phyloP scores from a whole-genome alignment of 2,329 filamentous ascomycete species.

The Ilyonectria mors-panacis region DNA sequence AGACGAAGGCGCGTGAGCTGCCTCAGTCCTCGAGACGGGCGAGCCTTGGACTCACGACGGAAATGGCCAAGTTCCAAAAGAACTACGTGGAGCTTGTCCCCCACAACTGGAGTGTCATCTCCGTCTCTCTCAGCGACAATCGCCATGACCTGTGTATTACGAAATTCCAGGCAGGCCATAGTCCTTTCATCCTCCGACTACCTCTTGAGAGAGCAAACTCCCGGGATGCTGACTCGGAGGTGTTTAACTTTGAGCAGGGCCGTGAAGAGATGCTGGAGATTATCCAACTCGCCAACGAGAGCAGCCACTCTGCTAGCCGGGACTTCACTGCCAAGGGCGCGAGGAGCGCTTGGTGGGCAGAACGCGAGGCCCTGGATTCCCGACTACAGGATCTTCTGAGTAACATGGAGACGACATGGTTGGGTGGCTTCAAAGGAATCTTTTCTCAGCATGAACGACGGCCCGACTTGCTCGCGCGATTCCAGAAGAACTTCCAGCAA shows the following conservation, averaged over 20 bases:
- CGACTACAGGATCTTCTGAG: constrained; percentile 83
- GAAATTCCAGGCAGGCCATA: constrained; percentile 81
- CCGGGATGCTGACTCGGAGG: constrained; percentile 81
- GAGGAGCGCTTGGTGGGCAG: constrained; percentile 90
- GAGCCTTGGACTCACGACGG: constrained; percentile 64
- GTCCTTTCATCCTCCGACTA: constrained; percentile 88
- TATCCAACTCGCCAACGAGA: constrained; percentile 85
- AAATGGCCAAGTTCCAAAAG: constrained; percentile 78
- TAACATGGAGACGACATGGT: constrained; percentile 93
- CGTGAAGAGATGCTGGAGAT: constrained; percentile 86
- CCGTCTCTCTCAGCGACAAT: constrained; percentile 85
- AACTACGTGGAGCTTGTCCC: constrained; percentile 92
- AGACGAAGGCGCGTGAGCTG: constrained; percentile 17
- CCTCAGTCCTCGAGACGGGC: constrained; percentile 51
- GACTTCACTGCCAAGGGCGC: constrained; percentile 82
- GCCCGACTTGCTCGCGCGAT: constrained; percentile 77
- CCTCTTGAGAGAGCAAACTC: constrained; percentile 87
- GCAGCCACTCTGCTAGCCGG: constrained; percentile 77
- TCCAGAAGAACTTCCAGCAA: constrained; percentile 82
- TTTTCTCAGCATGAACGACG: constrained; percentile 82
- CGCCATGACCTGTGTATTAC: constrained; percentile 89
- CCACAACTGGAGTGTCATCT: constrained; percentile 85
- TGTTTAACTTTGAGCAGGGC: constrained; percentile 88
- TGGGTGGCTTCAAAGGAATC: constrained; percentile 95
- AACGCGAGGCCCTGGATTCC: constrained; percentile 83